Percentiles rank a stretch among this genome's conserved stretches.
Conservation (phyloP, 1,284 basidiomycete species). For the Malassezia japonica region DNA sequence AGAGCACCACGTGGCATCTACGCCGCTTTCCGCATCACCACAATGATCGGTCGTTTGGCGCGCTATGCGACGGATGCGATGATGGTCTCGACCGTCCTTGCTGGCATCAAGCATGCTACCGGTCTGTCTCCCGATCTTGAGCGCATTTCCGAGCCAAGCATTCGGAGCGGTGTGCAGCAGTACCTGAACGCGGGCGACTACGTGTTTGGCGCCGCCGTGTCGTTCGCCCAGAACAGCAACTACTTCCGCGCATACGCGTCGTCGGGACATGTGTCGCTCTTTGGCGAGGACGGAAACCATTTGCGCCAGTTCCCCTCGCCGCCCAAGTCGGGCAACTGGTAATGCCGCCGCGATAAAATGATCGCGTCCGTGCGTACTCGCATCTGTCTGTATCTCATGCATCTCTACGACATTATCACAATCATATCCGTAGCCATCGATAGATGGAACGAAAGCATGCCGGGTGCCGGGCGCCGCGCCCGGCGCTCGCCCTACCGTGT, state of each 20-base stretch:
- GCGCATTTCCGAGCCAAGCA: conserved; percentile 55
- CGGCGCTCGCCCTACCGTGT: no score
- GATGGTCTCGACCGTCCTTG: conserved; percentile 75
- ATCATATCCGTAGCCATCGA: no score
- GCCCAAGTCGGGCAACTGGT: not conserved
- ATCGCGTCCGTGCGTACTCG: no score
- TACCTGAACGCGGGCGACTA: conserved; percentile 81
- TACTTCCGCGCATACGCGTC: conserved; percentile 10
- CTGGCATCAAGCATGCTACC: conserved; percentile 72
- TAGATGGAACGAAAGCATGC: no score
- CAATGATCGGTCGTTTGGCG: conserved; percentile 59
- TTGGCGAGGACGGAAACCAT: not conserved
- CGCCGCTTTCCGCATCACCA: conserved; percentile 7
- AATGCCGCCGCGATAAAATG: no score
- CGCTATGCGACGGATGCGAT: conserved; percentile 80
- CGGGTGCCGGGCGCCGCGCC: no score
- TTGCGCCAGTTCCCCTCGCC: not conserved
- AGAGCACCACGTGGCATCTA: not conserved
- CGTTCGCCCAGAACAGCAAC: conserved; percentile 16
- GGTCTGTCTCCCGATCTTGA: conserved; percentile 30
- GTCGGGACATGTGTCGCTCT: not conserved
- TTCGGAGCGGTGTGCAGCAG: conserved; percentile 65
- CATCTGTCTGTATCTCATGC: no score
- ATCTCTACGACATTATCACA: no score
- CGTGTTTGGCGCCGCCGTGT: conserved; percentile 57